Evolutionary conservation across 805 yeast species (phyloP).

Genomic region (Lipomyces spencermartinsiae): DNA sequence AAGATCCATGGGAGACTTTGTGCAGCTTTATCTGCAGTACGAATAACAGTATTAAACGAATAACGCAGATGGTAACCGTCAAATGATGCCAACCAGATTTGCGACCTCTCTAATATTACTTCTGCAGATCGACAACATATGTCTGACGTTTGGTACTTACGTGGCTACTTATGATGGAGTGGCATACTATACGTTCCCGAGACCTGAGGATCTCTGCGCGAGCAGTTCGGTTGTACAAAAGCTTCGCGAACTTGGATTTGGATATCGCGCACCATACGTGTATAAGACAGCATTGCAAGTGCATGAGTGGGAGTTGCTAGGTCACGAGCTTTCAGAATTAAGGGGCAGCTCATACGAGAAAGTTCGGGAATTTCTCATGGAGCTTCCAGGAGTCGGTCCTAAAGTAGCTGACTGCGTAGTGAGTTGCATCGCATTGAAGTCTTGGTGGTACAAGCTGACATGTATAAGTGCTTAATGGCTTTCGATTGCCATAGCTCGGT

Average conservation of each 20-base stretch:
- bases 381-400: slow-evolving; percentile 90
- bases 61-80: slow-evolving; percentile 82
- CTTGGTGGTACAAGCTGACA: not conserved
- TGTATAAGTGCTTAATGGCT: slow-evolving; percentile 75
- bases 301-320: slow-evolving; percentile 46
- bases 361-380: slow-evolving; percentile 64
- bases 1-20: slow-evolving; percentile 97
- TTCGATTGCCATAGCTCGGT: slow-evolving; percentile 84
- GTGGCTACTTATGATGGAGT: slow-evolving; percentile 61
- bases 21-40: slow-evolving; percentile 91
- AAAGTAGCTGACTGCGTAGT: slow-evolving; percentile 95
- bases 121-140: not conserved
- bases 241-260: slow-evolving; percentile 64
- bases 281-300: slow-evolving; percentile 73
- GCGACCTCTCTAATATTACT: not conserved
- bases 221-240: slow-evolving; percentile 48
- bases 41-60: slow-evolving; percentile 93
- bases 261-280: slow-evolving; percentile 90
- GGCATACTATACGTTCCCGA: slow-evolving; percentile 75
- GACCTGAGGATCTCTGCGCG: slow-evolving; percentile 49
- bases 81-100: not conserved
- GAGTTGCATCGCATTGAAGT: slow-evolving; percentile 12
- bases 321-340: slow-evolving; percentile 51
- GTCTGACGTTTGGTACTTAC: slow-evolving; percentile 66
- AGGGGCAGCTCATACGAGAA: slow-evolving; percentile 56